These are phyloP conservation scores for Nepenthes gracilis DNA, from an alignment of 148 eudicot genomes.

Conservation along the genomic window DNA sequence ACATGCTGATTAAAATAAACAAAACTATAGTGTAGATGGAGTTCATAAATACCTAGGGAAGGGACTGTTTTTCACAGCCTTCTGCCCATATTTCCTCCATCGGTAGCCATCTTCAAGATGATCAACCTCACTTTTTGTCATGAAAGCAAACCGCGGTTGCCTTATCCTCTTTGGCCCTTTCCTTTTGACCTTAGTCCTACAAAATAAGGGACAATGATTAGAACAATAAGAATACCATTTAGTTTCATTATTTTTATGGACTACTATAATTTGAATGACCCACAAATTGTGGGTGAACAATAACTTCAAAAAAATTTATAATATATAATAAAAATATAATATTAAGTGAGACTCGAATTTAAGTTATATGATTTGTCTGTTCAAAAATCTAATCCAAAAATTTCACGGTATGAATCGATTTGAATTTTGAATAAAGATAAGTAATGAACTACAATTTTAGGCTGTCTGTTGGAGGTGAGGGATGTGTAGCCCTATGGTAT, in stretches of 20 bases:
- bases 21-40: too few species aligned
- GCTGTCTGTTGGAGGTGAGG: too few species aligned
- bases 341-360: too few species aligned
- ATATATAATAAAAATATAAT: too few species aligned
- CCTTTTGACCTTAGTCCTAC: constrained; percentile 57
- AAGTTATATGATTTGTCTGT: too few species aligned
- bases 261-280: background rate
- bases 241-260: background rate
- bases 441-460: too few species aligned
- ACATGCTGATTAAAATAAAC: too few species aligned
- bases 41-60: constrained; percentile 53
- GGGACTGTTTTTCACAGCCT: constrained; percentile 95
- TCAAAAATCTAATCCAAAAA: too few species aligned
- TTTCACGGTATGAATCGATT: too few species aligned
- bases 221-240: background rate
- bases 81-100: constrained; percentile 97
- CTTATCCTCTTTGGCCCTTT: constrained; percentile 74
- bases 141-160: constrained; percentile 81
- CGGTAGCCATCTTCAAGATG: constrained; percentile 96
- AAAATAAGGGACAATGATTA: background rate
- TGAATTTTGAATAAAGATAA: too few species aligned
- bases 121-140: constrained; percentile 92
- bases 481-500: too few species aligned
- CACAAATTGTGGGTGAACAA: background rate
- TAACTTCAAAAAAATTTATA: background rate